A percentile compares a stretch with the other conserved stretches of the same genome.
phyloP scores from a whole-genome alignment of 2,329 filamentous ascomycete species.

The Pestalotiopsis sp. region DNA sequence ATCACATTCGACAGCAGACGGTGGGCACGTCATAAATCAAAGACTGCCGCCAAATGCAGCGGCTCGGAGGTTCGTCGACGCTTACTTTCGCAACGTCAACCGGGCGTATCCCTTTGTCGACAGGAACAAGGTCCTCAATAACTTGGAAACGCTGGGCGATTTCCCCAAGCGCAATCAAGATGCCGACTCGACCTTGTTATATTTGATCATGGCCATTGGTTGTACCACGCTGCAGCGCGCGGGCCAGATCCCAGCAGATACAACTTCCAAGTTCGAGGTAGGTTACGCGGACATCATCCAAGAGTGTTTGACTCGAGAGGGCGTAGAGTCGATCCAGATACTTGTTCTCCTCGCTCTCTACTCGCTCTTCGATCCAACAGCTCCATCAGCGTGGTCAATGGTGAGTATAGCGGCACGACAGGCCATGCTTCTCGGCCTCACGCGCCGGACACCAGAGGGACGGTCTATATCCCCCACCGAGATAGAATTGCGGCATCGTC shows the following conservation, averaged over 20 bases:
- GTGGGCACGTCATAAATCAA: background rate
- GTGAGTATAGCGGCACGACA: conserved; percentile 42
- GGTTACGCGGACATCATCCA: conserved; percentile 43
- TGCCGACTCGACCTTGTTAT: conserved; percentile 38
- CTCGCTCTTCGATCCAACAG: conserved; percentile 44
- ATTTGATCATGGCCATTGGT: conserved; percentile 49
- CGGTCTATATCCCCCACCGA: conserved; percentile 25
- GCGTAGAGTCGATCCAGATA: conserved; percentile 42
- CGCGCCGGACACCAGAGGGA: conserved; percentile 32
- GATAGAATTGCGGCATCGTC: conserved; percentile 38
- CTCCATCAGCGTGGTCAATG: conserved; percentile 42
- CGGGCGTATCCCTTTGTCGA: conserved; percentile 49
- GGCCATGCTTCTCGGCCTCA: conserved; percentile 41
- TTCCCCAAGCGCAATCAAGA: conserved; percentile 27
- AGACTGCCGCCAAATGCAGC: conserved; percentile 25
- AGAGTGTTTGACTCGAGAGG: conserved; percentile 38
- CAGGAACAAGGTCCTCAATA: conserved; percentile 34
- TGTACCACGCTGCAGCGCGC: conserved; percentile 46
- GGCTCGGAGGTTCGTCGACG: conserved; percentile 40
- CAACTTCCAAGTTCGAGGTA: conserved; percentile 36
- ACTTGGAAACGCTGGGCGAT: conserved; percentile 34
- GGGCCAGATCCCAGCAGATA: conserved; percentile 39
- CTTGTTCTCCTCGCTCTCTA: conserved; percentile 45
- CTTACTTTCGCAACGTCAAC: conserved; percentile 49
- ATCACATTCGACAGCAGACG: background rate